Evolutionary conservation across 768 basidiomycete genomes (phyloP).

Genomic region (Rhodotorula graminis): DNA sequence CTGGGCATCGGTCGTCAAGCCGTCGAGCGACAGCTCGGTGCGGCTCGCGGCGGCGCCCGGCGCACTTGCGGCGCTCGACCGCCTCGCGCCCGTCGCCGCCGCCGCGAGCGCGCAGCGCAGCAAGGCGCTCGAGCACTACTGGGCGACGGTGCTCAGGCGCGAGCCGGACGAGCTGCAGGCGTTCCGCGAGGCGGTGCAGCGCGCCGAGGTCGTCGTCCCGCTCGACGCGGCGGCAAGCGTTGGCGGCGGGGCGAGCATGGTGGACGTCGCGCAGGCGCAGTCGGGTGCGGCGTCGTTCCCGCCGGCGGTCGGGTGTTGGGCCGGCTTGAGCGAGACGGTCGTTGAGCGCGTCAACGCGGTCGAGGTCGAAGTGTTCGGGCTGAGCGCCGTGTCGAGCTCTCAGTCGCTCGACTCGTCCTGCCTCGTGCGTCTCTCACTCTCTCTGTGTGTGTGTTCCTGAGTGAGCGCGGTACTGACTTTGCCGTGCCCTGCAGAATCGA

Average conservation of each 20-base stretch:
- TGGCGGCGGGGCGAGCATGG: neutral
- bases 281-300: neutral
- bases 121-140: constrained; percentile 16
- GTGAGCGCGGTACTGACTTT: too few species aligned
- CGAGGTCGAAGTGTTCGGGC: constrained; percentile 1
- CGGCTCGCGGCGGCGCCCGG: too few species aligned
- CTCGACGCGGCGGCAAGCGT: constrained; percentile 1
- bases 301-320: neutral
- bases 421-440: neutral
- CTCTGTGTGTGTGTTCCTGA: too few species aligned
- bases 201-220: constrained; percentile 12
- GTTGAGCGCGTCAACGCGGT: neutral
- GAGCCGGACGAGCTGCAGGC: neutral
- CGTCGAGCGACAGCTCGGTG: neutral
- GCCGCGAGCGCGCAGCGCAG: constrained; percentile 7
- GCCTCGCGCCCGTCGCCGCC: neutral
- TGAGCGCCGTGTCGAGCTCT: neutral
- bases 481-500: constrained; percentile 7
- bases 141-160: constrained; percentile 13
- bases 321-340: neutral
- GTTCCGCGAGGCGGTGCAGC: constrained; percentile 1
- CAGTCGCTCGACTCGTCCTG: neutral
- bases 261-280: neutral
- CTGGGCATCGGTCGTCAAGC: constrained; percentile 2
- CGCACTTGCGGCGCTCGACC: neutral